Evolutionary conservation across 202 grass and related monocot species (phyloP).

Genomic region (Sporobolus alterniflorus): DNA sequence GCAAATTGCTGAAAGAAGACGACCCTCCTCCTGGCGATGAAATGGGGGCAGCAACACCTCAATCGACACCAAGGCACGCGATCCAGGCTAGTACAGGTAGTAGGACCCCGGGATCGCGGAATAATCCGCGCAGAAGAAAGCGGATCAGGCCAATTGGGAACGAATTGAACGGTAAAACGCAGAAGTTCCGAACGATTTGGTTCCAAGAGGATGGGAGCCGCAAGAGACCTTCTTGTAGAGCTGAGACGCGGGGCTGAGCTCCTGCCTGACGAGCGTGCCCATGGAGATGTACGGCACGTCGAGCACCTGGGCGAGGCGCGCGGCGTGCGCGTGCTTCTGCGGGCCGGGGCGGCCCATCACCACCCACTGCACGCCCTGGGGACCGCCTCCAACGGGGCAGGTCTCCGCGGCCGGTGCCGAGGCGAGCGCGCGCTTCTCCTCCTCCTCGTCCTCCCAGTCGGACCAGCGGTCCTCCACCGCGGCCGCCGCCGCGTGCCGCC

Average conservation of each 20-base stretch:
- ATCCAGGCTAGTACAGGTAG: not conserved
- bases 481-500: slow-evolving; percentile 44
- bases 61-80: not conserved
- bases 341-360: slow-evolving; percentile 85
- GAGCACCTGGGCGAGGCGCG: slow-evolving; percentile 77
- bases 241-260: slow-evolving; percentile 64
- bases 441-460: slow-evolving; percentile 69
- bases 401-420: slow-evolving; percentile 15
- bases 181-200: not conserved
- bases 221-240: slow-evolving; percentile 85
- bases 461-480: slow-evolving; percentile 71
- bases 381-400: slow-evolving; percentile 25
- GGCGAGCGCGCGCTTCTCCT: slow-evolving; percentile 36
- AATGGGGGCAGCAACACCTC: not conserved
- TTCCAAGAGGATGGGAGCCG: not conserved
- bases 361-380: slow-evolving; percentile 76
- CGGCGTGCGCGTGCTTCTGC: slow-evolving; percentile 90
- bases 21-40: not conserved
- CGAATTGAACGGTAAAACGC: not conserved
- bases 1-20: not conserved
- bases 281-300: slow-evolving; percentile 91
- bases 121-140: not conserved
- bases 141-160: not conserved
- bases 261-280: slow-evolving; percentile 88
- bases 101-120: not conserved